These are phyloP conservation scores for Neurospora terricola DNA, from an alignment of 495 filamentous ascomycete genomes.

Conservation along the genomic window DNA sequence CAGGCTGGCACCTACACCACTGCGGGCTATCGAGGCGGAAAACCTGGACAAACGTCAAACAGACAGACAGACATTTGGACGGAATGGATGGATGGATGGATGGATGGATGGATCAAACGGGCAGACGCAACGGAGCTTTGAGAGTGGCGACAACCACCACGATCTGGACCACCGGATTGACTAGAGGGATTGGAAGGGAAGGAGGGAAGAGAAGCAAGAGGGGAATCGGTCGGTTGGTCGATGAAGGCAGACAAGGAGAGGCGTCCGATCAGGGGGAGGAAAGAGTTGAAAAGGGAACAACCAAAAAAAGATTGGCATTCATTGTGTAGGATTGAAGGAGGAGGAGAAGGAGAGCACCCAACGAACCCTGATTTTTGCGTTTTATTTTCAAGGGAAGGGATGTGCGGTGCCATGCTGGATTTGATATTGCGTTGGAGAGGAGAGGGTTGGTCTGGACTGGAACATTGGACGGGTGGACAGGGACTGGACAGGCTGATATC, in stretches of 20 bases:
- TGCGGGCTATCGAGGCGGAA: background rate
- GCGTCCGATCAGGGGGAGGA: background rate
- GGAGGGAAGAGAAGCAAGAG: background rate
- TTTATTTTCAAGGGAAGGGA: background rate
- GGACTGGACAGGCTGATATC: background rate
- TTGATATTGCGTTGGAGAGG: background rate
- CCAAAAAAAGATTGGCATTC: background rate
- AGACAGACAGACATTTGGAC: background rate
- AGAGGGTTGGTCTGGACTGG: background rate
- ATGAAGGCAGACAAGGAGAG: background rate
- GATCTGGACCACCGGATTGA: background rate
- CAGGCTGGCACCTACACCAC: background rate
- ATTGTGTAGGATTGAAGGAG: background rate
- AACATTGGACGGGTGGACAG: background rate
- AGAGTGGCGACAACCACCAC: background rate
- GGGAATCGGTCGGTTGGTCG: background rate
- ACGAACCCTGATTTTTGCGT: background rate
- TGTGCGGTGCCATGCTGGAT: background rate
- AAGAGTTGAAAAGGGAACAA: background rate
- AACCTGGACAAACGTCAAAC: background rate
- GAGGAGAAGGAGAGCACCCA: background rate
- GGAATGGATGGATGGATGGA: background rate
- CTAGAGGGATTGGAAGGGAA: background rate
- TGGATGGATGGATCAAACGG: background rate
- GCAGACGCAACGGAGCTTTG: background rate